A percentile compares a stretch with the other conserved stretches of the same genome.
Evolutionary conservation across 805 yeast species (phyloP).

Genomic region (Soucietia sequanensis): DNA sequence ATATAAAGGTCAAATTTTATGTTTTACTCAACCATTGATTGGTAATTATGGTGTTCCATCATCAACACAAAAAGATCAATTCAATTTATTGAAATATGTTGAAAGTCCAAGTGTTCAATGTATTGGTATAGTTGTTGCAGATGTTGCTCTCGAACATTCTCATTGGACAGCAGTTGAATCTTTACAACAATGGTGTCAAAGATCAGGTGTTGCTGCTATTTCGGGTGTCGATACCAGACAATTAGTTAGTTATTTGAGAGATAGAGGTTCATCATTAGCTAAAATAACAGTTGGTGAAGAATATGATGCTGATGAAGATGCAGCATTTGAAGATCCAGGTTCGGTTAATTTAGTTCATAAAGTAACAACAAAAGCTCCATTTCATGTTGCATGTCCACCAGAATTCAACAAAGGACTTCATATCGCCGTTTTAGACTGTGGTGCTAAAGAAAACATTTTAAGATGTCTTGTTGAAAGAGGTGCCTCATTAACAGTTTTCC

Average conservation of each 20-base stretch:
- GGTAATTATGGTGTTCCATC: slow-evolving; percentile 99
- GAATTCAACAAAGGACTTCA: slow-evolving; percentile 58
- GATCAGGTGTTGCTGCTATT: slow-evolving; percentile 92
- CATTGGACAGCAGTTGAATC: slow-evolving; percentile 99
- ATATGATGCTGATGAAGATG: slow-evolving; percentile 88
- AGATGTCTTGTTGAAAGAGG: slow-evolving; percentile 94
- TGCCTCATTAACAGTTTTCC: slow-evolving; percentile 94
- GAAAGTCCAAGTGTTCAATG: slow-evolving; percentile 92
- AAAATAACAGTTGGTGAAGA: slow-evolving; percentile 87
- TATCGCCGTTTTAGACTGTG: slow-evolving; percentile 94
- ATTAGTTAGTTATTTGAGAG: slow-evolving; percentile 88
- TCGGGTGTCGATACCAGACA: slow-evolving; percentile 98
- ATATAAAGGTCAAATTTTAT: slow-evolving; percentile 93
- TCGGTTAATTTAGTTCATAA: slow-evolving; percentile 84
- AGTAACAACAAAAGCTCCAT: slow-evolving; percentile 94
- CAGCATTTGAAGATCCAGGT: slow-evolving; percentile 89
- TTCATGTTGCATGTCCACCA: slow-evolving; percentile 71
- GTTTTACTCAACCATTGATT: slow-evolving; percentile 94
- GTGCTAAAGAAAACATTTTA: slow-evolving; percentile 95
- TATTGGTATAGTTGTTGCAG: slow-evolving; percentile 94
- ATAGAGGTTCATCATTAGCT: slow-evolving; percentile 93
- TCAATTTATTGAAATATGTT: slow-evolving; percentile 80
- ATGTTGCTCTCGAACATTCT: slow-evolving; percentile 92
- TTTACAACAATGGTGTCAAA: slow-evolving; percentile 91
- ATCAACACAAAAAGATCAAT: slow-evolving; percentile 75